Conservation (phyloP, 345 rosid species). For the Rhodamnia argentea region DNA sequence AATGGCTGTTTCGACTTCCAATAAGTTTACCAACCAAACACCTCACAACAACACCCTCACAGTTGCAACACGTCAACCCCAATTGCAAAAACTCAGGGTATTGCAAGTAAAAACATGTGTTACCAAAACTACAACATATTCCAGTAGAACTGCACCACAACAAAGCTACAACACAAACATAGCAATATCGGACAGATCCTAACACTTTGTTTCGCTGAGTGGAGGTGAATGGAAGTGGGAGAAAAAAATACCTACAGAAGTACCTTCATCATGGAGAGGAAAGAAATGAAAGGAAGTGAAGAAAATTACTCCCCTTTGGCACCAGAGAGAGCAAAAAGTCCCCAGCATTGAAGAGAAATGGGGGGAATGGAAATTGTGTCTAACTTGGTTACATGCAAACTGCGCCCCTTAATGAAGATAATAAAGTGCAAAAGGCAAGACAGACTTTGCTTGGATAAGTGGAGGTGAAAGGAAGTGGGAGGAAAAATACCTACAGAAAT, state of each 20-base stretch:
- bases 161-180: not conserved
- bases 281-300: not conserved
- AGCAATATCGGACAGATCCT: not conserved
- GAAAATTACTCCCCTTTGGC: not conserved
- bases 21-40: not conserved
- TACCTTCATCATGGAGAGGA: not conserved
- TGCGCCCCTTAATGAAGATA: not conserved
- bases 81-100: not conserved
- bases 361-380: not conserved
- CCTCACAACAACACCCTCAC: not conserved
- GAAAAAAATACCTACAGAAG: not conserved
- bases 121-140: not conserved
- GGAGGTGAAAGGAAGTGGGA: not conserved
- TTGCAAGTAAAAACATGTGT: not conserved
- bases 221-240: not conserved
- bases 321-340: not conserved
- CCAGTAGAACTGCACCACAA: not conserved
- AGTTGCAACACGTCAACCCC: not conserved
- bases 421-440: not conserved
- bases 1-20: not conserved
- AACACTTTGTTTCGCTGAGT: not conserved
- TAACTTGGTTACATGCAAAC: not conserved
- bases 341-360: not conserved
- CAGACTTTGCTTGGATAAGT: not conserved
- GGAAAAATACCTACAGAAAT: not conserved